Base-by-base conservation (phyloP, 1,284 basidiomycete genomes). In the Mrakiaceae sp. region DNA sequence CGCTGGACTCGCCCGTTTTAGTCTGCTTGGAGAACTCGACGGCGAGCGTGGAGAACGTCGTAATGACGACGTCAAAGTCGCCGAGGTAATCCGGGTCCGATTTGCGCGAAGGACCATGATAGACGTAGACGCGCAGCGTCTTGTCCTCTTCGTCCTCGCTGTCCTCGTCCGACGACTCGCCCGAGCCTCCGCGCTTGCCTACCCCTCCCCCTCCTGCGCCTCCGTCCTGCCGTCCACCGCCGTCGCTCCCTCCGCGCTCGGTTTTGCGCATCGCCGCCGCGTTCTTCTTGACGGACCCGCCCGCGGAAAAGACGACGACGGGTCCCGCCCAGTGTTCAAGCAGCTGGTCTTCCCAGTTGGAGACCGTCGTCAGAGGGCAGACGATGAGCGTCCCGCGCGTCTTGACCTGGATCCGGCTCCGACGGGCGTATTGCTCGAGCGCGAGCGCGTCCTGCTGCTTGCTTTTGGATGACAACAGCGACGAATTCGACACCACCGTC, bases 331-430 rank as follows among this genome's bases (percentile, higher is more conserved):
- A 92, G 76, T 99, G 96, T 73, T 98, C 94, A 67, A 86, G 83
- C 74, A 98, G 89, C 75, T 99, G 96, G 69, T 96, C 91, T 76
- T 98, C 95, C 96, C 96, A 99, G 73, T 98, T 98, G 57, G 90
- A 86, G 1, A 99, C 90, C 2, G 96, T 97, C 39, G 92, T 95
- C 63, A 99, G 81, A 7, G 96, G 96, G 71, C 96, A 98, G 42
- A 99, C 84, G 70, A 99, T 90, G n/a, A 99, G 78, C 0, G 96
- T 98, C 7, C 88, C 96, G 56, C 92, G 84, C 71, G 88, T 90
- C 69, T 86, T 85, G 44, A 80, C 78, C 74, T 87, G 87, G 70
- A 96, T 85, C 40, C 87, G 82, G 70, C 84, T 83, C 49, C 81
- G 80, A 67, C 90, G 81, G 11, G 80, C 78, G 69, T 86, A 84